Percentiles rank a stretch among this genome's conserved stretches.
These are phyloP conservation scores for Cruciata laevipes DNA, from an alignment of 257 asterid species.

Conservation along the genomic window DNA sequence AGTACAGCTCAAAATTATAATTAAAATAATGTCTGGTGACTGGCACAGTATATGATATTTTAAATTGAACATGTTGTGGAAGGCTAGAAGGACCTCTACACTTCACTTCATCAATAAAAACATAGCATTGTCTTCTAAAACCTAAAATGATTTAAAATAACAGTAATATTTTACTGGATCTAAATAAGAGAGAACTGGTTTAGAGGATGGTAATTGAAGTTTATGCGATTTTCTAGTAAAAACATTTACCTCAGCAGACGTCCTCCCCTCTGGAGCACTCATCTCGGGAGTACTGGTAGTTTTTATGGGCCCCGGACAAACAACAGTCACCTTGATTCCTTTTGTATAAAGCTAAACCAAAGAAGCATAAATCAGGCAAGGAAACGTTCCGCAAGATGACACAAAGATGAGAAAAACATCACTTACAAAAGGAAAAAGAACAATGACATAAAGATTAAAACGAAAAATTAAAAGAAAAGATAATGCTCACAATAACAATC, in stretches of 20 bases:
- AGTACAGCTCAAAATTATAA: neutral
- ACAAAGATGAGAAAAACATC: neutral
- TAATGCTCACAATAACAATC: no score
- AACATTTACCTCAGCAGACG: conserved; percentile 59
- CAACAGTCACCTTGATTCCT: conserved; percentile 91
- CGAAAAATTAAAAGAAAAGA: neutral
- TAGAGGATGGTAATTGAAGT: neutral
- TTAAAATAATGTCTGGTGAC: neutral
- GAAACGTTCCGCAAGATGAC: conserved; percentile 11
- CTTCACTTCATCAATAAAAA: neutral
- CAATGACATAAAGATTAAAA: conserved; percentile 4
- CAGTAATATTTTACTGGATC: neutral
- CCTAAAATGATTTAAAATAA: neutral
- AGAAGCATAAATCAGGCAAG: conserved; percentile 10
- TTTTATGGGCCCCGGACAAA: conserved; percentile 90
- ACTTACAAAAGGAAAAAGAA: neutral
- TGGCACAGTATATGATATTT: neutral
- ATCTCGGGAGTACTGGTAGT: conserved; percentile 50
- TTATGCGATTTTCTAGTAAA: neutral
- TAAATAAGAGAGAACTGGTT: neutral
- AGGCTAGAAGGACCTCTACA: neutral
- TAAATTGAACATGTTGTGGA: neutral
- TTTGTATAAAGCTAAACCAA: conserved; percentile 56
- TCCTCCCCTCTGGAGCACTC: conserved; percentile 36
- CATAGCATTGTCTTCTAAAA: neutral